Evolutionary conservation across 495 filamentous ascomycete species (phyloP).

Genomic region (Tuber brumale): DNA sequence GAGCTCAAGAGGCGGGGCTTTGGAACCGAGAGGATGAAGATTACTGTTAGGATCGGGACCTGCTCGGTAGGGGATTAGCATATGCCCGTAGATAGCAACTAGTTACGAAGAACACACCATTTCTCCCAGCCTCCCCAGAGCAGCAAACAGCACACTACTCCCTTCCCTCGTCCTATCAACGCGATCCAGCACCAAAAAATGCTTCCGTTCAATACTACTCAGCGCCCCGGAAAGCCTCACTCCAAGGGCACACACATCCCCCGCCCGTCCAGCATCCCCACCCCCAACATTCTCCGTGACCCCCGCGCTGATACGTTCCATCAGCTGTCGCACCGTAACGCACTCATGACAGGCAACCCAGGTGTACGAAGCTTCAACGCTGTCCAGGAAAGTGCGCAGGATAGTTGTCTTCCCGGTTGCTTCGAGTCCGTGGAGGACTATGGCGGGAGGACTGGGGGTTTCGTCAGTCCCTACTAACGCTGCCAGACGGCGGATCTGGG

Average conservation of each 20-base stretch:
- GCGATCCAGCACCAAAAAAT: slow-evolving; percentile 59
- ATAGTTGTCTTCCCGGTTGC: slow-evolving; percentile 86
- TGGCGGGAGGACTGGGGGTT: slow-evolving; percentile 40
- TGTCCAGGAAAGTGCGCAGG: slow-evolving; percentile 55
- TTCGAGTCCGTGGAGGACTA: slow-evolving; percentile 79
- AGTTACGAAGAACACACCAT: slow-evolving; percentile 50
- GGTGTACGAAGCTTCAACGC: slow-evolving; percentile 53
- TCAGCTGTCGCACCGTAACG: slow-evolving; percentile 80
- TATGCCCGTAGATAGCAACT: slow-evolving; percentile 1
- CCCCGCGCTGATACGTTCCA: slow-evolving; percentile 57
- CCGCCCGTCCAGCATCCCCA: slow-evolving; percentile 44
- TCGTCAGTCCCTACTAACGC: slow-evolving; percentile 41
- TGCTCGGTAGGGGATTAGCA: slow-evolving; percentile 43
- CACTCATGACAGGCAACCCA: slow-evolving; percentile 77
- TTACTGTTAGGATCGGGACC: slow-evolving; percentile 71
- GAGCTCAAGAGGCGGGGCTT: slow-evolving; percentile 64
- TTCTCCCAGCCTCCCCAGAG: slow-evolving; percentile 70
- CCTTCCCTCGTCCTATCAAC: slow-evolving; percentile 82
- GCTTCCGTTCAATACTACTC: slow-evolving; percentile 46
- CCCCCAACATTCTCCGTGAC: slow-evolving; percentile 50
- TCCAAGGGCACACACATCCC: slow-evolving; percentile 68
- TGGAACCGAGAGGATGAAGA: slow-evolving; percentile 72
- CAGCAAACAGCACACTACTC: slow-evolving; percentile 72
- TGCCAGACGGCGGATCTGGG: slow-evolving; percentile 30
- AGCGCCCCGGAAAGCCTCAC: slow-evolving; percentile 60